A percentile compares a stretch with the other conserved stretches of the same genome.
phyloP scores from a whole-genome alignment of 1,139 yeast genomes.

The Debaryomyces sp. region DNA sequence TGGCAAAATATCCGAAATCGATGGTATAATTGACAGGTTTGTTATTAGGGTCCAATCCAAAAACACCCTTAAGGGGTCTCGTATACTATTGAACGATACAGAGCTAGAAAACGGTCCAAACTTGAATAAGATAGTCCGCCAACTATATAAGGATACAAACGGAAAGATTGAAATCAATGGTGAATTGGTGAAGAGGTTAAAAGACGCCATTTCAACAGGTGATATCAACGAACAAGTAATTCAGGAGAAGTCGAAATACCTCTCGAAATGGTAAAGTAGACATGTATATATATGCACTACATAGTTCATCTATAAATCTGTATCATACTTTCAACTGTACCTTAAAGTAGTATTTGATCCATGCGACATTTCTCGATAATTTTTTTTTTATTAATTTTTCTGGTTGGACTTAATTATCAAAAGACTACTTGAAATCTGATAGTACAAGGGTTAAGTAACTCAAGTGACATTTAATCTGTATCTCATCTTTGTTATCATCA shows the following conservation, averaged over 20 bases:
- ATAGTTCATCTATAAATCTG: background rate
- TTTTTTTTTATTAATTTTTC: slow-evolving; percentile 1
- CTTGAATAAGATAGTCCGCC: slow-evolving; percentile 8
- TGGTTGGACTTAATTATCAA: background rate
- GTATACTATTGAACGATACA: background rate
- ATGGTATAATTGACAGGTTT: slow-evolving; percentile 1
- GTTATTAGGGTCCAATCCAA: slow-evolving; percentile 10
- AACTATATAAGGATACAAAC: slow-evolving; percentile 13
- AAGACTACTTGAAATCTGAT: background rate
- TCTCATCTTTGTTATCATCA: background rate
- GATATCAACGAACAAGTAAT: slow-evolving; percentile 13
- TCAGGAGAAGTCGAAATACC: slow-evolving; percentile 12
- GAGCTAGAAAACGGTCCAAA: slow-evolving; percentile 7
- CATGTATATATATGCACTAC: background rate
- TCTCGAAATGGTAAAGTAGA: slow-evolving; percentile 9
- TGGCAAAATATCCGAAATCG: background rate
- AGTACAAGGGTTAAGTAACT: background rate
- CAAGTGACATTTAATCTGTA: background rate
- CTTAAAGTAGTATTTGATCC: background rate
- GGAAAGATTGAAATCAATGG: slow-evolving; percentile 12
- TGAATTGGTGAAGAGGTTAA: slow-evolving; percentile 12
- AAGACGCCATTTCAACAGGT: slow-evolving; percentile 11
- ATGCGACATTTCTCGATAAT: slow-evolving; percentile 7
- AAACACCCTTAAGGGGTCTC: slow-evolving; percentile 10
- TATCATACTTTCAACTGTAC: background rate